phyloP scores from a whole-genome alignment of 495 filamentous ascomycete genomes.

The Cryomyces minteri region DNA sequence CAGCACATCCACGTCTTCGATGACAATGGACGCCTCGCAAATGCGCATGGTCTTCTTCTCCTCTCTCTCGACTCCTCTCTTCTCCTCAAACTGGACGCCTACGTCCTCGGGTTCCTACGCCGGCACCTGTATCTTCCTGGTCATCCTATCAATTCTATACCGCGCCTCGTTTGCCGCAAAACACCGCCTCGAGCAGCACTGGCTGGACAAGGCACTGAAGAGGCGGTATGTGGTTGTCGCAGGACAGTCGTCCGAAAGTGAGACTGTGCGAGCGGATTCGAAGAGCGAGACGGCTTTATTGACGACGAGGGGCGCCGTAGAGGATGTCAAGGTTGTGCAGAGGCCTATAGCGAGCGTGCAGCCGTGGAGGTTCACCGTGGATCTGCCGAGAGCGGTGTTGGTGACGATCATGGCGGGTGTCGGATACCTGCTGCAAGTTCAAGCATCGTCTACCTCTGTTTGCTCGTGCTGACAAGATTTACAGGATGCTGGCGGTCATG shows the following conservation, averaged over 20 bases:
- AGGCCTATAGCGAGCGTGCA: slow-evolving; percentile 26
- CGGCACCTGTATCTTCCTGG: slow-evolving; percentile 74
- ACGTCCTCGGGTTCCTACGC: slow-evolving; percentile 48
- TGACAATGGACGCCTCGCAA: slow-evolving; percentile 6
- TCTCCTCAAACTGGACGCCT: slow-evolving; percentile 57
- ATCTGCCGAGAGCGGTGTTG: slow-evolving; percentile 51
- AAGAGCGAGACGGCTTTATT: slow-evolving; percentile 39
- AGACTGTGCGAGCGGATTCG: slow-evolving; percentile 26
- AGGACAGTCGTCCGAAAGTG: slow-evolving; percentile 37
- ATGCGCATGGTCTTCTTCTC: slow-evolving; percentile 39
- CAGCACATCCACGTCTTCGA: neutral
- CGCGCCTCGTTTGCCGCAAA: slow-evolving; percentile 53
- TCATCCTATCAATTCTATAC: slow-evolving; percentile 48
- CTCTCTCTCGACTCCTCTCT: slow-evolving; percentile 50
- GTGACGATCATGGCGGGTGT: slow-evolving; percentile 54
- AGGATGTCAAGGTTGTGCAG: slow-evolving; percentile 51
- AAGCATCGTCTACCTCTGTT: neutral
- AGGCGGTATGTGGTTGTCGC: slow-evolving; percentile 60
- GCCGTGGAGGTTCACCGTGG: slow-evolving; percentile 65
- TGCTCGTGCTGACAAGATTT: neutral
- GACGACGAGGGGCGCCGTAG: slow-evolving; percentile 52
- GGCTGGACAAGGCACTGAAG: slow-evolving; percentile 44
- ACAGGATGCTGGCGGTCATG: slow-evolving; percentile 96
- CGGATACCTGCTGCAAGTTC: slow-evolving; percentile 73
- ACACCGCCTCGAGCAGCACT: slow-evolving; percentile 32